Base-by-base conservation (phyloP, 148 eudicot species). In the Cornus kousa region DNA sequence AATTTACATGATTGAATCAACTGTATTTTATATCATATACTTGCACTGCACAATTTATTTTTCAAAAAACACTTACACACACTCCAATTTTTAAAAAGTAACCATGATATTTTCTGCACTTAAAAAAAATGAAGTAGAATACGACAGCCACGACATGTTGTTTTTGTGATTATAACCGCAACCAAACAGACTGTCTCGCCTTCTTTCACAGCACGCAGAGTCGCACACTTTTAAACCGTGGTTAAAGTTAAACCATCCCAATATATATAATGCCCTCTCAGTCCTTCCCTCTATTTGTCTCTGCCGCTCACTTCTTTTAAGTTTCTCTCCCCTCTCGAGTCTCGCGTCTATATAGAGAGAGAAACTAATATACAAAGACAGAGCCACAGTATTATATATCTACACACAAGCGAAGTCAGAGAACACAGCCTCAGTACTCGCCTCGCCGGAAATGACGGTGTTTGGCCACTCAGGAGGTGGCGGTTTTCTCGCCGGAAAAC, bases 371-470 rank as follows among this genome's bases (percentile, higher is more conserved):
- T 43, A 43, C 59, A 68, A 33, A 64, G 37, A 8, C 60, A 39
- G 77, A 40, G 68, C 66, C 10, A 16, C 9, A 40, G 79, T 70
- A 43, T 43, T 43, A 43, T 43, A 43, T 43, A 43, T 43, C 8
- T 43, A 43, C 48, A 43, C 48, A 43, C 8, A 43, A 6, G 1
- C 48, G 9, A 43, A 43, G 48, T 43, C 48, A 43, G 28, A 76
- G 71, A 16, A 72, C n/a, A 76, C 57, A 67, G 22, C 3, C 74
- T 72, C 65, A 24, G 76, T 79, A 53, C 64, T 16, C 64, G 37
- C 74, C 79, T 73, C 74, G 83, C 68, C 84, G 87, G 60, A 82
- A 76, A 91, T 87, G 92, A 91, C 86, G 86, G 82, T 91, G 79
- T 84, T 90, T 77, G 74, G 90, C 46, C 85, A 85, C 85, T 72